These are phyloP conservation scores for Diaporthe citrichinensis DNA, from an alignment of 2,329 filamentous ascomycete genomes.

Conservation along the genomic window DNA sequence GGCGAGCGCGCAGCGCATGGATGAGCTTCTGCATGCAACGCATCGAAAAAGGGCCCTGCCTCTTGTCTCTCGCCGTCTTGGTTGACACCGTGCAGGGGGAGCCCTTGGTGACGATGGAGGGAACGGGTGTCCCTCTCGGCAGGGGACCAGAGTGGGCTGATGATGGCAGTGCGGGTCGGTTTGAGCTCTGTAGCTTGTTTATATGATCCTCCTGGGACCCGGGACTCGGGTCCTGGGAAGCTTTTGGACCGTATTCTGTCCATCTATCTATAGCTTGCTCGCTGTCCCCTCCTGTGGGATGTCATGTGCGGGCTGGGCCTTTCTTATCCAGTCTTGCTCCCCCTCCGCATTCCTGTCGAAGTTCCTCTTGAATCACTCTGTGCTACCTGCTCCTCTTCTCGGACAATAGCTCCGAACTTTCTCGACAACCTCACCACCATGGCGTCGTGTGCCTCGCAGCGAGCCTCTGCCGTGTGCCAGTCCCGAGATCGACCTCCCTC, in stretches of 20 bases:
- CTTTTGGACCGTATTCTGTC: background rate
- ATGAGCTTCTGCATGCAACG: background rate
- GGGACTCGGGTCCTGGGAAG: background rate
- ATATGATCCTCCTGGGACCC: background rate
- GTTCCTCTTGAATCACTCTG: background rate
- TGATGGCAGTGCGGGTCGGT: background rate
- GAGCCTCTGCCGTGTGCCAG: conserved; percentile 16
- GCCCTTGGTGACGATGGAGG: background rate
- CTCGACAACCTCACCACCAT: background rate
- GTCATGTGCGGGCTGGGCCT: background rate
- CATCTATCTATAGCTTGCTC: conserved; percentile 1
- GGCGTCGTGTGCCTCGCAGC: background rate
- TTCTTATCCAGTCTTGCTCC: background rate
- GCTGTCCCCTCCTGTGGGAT: background rate
- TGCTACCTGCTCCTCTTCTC: background rate
- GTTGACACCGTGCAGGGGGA: conserved; percentile 9
- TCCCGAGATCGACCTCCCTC: conserved; percentile 54
- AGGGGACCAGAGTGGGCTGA: conserved; percentile 5
- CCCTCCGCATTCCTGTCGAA: background rate
- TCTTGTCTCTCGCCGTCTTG: background rate
- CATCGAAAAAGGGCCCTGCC: background rate
- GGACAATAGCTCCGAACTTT: background rate
- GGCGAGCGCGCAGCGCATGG: conserved; percentile 1
- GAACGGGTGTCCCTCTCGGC: conserved; percentile 2
- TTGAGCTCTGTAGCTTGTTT: conserved; percentile 28